Conservation (phyloP, 192 early-diverging fungal species). For the Pilaira anomala region DNA sequence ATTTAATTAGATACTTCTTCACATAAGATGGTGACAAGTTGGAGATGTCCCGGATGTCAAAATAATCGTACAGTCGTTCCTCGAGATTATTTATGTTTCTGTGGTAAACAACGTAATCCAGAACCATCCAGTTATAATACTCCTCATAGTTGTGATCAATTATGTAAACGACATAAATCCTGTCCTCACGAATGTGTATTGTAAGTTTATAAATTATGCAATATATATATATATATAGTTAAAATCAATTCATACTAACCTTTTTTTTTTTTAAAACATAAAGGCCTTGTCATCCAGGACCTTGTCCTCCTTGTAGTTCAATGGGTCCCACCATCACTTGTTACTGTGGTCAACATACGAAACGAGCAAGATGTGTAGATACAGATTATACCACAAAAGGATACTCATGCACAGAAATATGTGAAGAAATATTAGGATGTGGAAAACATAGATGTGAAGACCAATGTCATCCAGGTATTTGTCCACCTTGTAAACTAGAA, state of each 20-base stretch:
- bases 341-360: conserved; percentile 74
- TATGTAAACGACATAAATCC: conserved; percentile 60
- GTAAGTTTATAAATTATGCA: conserved; percentile 34
- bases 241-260: background rate
- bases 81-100: conserved; percentile 81
- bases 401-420: conserved; percentile 67
- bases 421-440: conserved; percentile 68
- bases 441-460: conserved; percentile 65
- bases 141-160: conserved; percentile 85
- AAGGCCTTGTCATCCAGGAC: conserved; percentile 91
- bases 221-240: background rate
- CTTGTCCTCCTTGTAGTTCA: conserved; percentile 86
- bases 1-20: conserved; percentile 38
- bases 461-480: conserved; percentile 68
- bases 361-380: conserved; percentile 70
- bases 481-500: conserved; percentile 55
- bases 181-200: conserved; percentile 80
- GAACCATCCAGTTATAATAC: conserved; percentile 56
- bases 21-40: conserved; percentile 40
- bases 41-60: conserved; percentile 95
- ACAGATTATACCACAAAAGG: conserved; percentile 62
- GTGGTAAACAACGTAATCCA: conserved; percentile 76
- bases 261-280: conserved; percentile 6
- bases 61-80: conserved; percentile 63
- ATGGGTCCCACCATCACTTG: conserved; percentile 74